These are phyloP conservation scores for Penicillium sumatraense DNA, from an alignment of 2,329 filamentous ascomycete species.

Conservation along the genomic window DNA sequence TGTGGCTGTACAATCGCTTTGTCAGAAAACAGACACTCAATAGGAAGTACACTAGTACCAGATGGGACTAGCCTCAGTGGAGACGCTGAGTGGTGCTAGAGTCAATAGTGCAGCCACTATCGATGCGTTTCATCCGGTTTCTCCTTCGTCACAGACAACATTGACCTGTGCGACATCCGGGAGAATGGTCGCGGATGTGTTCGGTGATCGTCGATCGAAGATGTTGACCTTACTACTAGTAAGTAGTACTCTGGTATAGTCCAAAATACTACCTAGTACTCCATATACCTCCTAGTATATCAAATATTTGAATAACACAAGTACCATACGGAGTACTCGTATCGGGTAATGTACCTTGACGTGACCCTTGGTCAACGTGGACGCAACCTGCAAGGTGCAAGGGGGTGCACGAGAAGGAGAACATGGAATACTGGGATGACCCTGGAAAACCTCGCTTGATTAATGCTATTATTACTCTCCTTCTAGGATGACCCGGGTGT, in stretches of 20 bases:
- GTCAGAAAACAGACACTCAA: too few relatives aligned
- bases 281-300: too few relatives aligned
- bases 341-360: too few relatives aligned
- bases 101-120: conserved; percentile 2
- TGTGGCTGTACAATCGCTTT: conserved; percentile 4
- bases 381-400: neutral
- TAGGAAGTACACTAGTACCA: neutral
- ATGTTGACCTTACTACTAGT: too few relatives aligned
- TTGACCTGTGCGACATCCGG: neutral
- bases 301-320: neutral
- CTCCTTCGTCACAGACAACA: neutral
- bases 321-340: neutral
- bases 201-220: conserved; percentile 5
- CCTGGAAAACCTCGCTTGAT: neutral
- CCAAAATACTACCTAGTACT: too few relatives aligned
- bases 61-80: neutral
- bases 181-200: neutral
- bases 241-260: too few relatives aligned
- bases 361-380: neutral
- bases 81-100: too few relatives aligned
- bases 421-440: neutral
- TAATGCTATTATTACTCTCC: neutral
- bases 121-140: neutral
- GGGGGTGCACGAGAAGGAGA: neutral
- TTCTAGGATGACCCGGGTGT: neutral